Conservation (phyloP, 2,329 filamentous ascomycete species). For the Claviceps digitariae region DNA sequence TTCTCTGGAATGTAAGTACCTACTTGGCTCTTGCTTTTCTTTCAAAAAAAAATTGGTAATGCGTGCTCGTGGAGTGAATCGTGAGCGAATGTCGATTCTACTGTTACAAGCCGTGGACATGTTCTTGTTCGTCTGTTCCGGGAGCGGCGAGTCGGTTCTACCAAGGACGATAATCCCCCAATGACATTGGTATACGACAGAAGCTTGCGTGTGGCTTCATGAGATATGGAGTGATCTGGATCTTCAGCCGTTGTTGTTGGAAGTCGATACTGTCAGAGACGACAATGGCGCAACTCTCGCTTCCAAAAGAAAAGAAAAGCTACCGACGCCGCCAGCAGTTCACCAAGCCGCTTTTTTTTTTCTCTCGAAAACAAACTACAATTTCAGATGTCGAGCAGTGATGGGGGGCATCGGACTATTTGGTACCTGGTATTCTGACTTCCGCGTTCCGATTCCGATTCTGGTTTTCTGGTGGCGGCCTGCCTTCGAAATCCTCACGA, state of each 20-base stretch:
- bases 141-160: background rate
- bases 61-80: background rate
- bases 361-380: background rate
- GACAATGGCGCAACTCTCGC: background rate
- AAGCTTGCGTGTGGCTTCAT: background rate
- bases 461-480: background rate
- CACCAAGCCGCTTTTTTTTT: background rate
- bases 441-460: background rate
- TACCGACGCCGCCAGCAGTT: background rate
- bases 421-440: background rate
- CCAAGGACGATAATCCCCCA: background rate
- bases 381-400: background rate
- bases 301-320: background rate
- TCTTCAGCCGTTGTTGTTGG: background rate
- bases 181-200: background rate
- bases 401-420: background rate
- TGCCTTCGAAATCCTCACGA: background rate
- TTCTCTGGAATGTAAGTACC: conserved; percentile 48
- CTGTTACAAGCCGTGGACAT: too few relatives aligned
- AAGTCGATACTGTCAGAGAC: too few relatives aligned
- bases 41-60: background rate
- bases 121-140: background rate
- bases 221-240: background rate
- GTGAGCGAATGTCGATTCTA: background rate
- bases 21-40: background rate